A percentile compares a stretch with the other conserved stretches of the same genome.
Conservation (phyloP, 139 green algal species). For the Haematococcus lacustris region DNA sequence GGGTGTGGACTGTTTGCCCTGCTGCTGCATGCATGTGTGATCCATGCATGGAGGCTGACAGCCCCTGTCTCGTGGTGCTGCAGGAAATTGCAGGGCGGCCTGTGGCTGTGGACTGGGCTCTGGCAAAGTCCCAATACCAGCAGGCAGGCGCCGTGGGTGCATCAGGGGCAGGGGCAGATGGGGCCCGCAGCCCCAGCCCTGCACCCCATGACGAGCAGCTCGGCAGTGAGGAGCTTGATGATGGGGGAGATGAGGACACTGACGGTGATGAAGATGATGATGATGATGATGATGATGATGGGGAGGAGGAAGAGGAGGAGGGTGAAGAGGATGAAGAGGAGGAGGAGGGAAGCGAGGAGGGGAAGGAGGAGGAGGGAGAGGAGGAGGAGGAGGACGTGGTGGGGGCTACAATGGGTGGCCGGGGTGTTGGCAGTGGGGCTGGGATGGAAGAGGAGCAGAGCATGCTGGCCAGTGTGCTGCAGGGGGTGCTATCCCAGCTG, state of each 20-base stretch:
- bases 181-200: background rate
- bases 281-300: slow-evolving; percentile 11
- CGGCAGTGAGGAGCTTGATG: too few relatives aligned
- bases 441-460: too few relatives aligned
- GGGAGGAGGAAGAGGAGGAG: slow-evolving; percentile 7
- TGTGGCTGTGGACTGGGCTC: slow-evolving; percentile 86
- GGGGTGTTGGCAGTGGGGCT: too few relatives aligned
- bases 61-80: too few relatives aligned
- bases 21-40: too few relatives aligned
- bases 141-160: background rate
- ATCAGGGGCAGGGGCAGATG: background rate
- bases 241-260: slow-evolving; percentile 2
- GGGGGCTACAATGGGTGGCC: too few relatives aligned
- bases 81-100: slow-evolving; percentile 52
- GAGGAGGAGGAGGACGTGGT: background rate
- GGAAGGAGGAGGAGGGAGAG: background rate
- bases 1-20: background rate
- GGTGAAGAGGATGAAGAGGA: slow-evolving; percentile 9
- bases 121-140: slow-evolving; percentile 71
- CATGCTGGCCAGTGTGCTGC: too few relatives aligned
- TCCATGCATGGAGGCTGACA: too few relatives aligned
- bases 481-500: too few relatives aligned
- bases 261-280: slow-evolving; percentile 8
- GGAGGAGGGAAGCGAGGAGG: background rate
- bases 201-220: too few relatives aligned